Conservation (phyloP, 2,329 filamentous ascomycete species). For the Emericellopsis atlantica region DNA sequence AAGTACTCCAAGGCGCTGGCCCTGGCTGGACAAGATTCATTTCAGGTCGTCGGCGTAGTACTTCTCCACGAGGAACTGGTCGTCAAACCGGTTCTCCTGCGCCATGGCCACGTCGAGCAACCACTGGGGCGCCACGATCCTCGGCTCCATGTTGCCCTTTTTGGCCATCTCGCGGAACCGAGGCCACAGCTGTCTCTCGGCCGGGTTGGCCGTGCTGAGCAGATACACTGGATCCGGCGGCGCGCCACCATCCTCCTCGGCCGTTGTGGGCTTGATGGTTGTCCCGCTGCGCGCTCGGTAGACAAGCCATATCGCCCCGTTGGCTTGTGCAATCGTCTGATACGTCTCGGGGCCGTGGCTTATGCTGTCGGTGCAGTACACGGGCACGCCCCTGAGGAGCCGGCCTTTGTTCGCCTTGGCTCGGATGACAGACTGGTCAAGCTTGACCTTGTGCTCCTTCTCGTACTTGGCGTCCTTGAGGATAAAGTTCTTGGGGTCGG, state of each 20-base stretch:
- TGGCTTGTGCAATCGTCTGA: conserved; percentile 73
- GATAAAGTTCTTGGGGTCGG: conserved; percentile 48
- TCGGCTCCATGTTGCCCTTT: conserved; percentile 65
- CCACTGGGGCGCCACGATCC: conserved; percentile 82
- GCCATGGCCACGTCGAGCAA: conserved; percentile 79
- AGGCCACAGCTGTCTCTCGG: conserved; percentile 65
- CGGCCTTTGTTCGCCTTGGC: conserved; percentile 66
- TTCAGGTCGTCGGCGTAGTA: conserved; percentile 18
- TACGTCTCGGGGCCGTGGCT: conserved; percentile 75
- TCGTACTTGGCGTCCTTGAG: conserved; percentile 66
- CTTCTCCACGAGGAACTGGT: conserved; percentile 43
- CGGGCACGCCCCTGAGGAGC: conserved; percentile 61
- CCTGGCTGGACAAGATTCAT: neutral
- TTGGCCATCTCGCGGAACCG: conserved; percentile 70
- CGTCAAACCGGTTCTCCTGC: conserved; percentile 61
- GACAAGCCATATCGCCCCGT: conserved; percentile 70
- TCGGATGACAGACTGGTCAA: conserved; percentile 54
- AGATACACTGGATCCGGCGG: conserved; percentile 69
- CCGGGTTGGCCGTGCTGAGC: conserved; percentile 52
- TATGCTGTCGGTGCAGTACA: conserved; percentile 77
- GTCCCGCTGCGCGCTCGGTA: conserved; percentile 64
- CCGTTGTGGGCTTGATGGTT: conserved; percentile 50
- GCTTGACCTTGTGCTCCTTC: conserved; percentile 53
- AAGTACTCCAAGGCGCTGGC: neutral
- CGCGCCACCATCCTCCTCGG: conserved; percentile 48